Percentiles rank a stretch among this genome's conserved stretches.
Conservation (phyloP, 2,329 filamentous ascomycete species). For the Drechslerella stenobrocha region DNA sequence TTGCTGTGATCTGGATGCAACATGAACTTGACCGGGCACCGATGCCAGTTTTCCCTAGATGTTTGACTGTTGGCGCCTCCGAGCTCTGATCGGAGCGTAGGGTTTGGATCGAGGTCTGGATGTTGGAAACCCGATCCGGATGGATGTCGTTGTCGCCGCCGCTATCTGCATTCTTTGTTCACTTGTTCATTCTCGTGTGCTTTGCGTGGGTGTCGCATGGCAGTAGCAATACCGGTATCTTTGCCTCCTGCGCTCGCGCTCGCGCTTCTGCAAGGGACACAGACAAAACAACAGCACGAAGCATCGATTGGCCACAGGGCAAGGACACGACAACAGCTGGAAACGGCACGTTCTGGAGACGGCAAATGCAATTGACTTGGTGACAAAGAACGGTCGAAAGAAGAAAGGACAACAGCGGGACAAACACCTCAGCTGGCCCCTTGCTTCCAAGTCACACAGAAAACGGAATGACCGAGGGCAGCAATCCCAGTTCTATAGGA, state of each 20-base stretch:
- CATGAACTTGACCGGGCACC: no score
- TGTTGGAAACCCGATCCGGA: no score
- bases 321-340: background rate
- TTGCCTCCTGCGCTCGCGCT: constrained; percentile 25
- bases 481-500: background rate
- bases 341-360: no score
- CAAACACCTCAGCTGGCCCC: background rate
- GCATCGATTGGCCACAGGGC: background rate
- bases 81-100: no score
- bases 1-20: no score
- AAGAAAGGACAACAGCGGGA: background rate
- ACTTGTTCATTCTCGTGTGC: background rate
- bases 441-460: constrained; percentile 5
- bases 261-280: constrained; percentile 39
- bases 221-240: background rate
- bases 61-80: no score
- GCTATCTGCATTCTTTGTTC: no score
- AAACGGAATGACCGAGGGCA: background rate
- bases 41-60: no score
- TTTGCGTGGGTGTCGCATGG: background rate
- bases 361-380: background rate
- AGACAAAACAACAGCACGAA: constrained; percentile 17
- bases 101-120: no score
- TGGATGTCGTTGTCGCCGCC: no score
- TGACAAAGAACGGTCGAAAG: background rate